Base-by-base conservation (phyloP, 345 rosid genomes). In the Populus tremula region DNA sequence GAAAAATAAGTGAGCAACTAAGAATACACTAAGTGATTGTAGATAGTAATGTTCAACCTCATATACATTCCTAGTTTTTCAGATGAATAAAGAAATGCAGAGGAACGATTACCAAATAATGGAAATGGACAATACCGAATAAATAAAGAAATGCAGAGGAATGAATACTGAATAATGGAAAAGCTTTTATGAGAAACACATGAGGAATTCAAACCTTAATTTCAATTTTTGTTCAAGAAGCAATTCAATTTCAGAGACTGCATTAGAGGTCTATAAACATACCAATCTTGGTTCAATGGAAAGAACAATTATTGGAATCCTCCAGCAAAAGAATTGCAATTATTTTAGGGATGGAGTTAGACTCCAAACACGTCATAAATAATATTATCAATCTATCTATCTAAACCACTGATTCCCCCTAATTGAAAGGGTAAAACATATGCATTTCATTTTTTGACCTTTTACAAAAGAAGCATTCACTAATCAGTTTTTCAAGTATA, bases 401-500 rank as follows among this genome's bases (percentile, higher is more conserved):
- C 17, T 45, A 38, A 31, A 35, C 41, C 8, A 31, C 38, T 66
- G n/a, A 9, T 2, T 66, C 20, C 69, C 71, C 21, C 49, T 71
- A 11, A 25, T 6, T 5, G 20, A 71, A 71, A 49, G 41, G 49
- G 62, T 45, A 31, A 70, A 47, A 33, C 23, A 41, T 33, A 74
- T 49, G 66, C 18, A 47, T 38, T 50, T 25, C 45, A 41, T 41
- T 41, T 35, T 41, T 9, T 41, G 12, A 41, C 12, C 45, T 41
- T 41, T 41, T 11, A 64, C 25, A 53, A 27, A 56, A 43, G 16
- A 53, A 67, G 29, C n/a, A 18, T 9, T 39, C 64, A 50, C 14
- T 74, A 65, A 76, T 69, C 25, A 29, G 64, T 41, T 43, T 53
- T 54, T 43, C 31, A 67, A 79, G 25, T 63, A 31, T 45, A 8